Evolutionary conservation across 768 basidiomycete species (phyloP).

Genomic region (Tricholoma furcatifolium): DNA sequence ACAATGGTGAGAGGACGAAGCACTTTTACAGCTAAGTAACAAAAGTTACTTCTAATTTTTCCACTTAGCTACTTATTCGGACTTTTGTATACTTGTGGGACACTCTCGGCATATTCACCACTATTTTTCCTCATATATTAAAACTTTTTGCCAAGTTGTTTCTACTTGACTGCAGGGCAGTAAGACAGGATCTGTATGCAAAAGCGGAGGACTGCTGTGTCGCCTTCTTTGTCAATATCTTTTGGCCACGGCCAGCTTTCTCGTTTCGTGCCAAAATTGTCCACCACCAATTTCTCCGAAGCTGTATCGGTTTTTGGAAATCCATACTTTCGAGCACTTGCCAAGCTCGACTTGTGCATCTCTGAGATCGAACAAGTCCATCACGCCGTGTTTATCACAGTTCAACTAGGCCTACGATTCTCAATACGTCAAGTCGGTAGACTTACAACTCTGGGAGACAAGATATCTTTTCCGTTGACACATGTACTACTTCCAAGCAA

Average conservation of each 20-base stretch:
- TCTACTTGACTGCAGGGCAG: not conserved
- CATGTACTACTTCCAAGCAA: too few species aligned
- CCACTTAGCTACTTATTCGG: not conserved
- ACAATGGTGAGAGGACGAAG: constrained; percentile 28
- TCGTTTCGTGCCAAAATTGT: too few species aligned
- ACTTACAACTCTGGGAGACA: too few species aligned
- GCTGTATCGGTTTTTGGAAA: too few species aligned
- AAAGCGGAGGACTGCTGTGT: not conserved
- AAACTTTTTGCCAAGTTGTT: not conserved
- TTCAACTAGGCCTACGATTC: not conserved
- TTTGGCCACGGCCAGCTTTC: too few species aligned
- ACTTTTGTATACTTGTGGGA: not conserved
- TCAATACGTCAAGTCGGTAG: not conserved
- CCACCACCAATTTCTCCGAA: too few species aligned
- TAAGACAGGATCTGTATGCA: too few species aligned
- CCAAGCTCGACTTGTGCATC: too few species aligned
- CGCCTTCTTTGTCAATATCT: not conserved
- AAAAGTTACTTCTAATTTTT: constrained; percentile 25
- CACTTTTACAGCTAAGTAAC: constrained; percentile 38
- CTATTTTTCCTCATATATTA: not conserved
- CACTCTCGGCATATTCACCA: not conserved
- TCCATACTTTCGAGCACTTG: too few species aligned
- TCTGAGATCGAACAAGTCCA: too few species aligned
- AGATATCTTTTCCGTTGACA: too few species aligned
- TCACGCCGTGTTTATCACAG: too few species aligned